Evolutionary conservation across 1,139 yeast species (phyloP).

Genomic region (Martiniozyma asiatica): DNA sequence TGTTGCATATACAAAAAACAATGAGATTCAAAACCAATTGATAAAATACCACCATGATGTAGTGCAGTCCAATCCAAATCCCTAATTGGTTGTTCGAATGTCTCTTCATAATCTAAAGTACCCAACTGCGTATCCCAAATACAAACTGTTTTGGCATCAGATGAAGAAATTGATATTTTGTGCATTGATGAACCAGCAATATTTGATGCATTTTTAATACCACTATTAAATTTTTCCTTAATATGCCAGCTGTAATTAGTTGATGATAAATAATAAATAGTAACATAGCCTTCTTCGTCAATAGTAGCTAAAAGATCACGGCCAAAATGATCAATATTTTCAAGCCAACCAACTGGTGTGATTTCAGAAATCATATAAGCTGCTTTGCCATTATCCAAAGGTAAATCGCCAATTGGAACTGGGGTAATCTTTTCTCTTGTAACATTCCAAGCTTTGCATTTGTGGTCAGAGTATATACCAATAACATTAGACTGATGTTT

Average conservation of each 20-base stretch:
- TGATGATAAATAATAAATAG: conserved; percentile 32
- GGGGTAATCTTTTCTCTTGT: neutral
- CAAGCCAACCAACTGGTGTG: conserved; percentile 53
- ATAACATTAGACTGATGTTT: too few species aligned
- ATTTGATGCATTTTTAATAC: conserved; percentile 36
- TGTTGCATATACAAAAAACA: conserved; percentile 68
- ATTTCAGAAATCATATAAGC: conserved; percentile 40
- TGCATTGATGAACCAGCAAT: conserved; percentile 67
- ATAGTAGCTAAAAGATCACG: conserved; percentile 49
- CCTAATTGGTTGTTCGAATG: conserved; percentile 25
- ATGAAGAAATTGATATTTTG: conserved; percentile 62
- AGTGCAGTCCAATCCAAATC: conserved; percentile 80
- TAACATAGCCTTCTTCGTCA: conserved; percentile 42
- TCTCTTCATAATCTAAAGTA: conserved; percentile 54
- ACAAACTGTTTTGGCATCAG: conserved; percentile 35
- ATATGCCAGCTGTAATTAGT: conserved; percentile 35
- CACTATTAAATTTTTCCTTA: conserved; percentile 41
- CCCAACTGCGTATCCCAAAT: conserved; percentile 71
- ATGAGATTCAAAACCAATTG: conserved; percentile 59
- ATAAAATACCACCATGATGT: conserved; percentile 52
- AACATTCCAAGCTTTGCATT: conserved; percentile 19
- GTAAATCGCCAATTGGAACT: conserved; percentile 17
- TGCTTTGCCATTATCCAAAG: conserved; percentile 22
- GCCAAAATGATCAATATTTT: conserved; percentile 28
- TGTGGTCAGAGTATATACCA: conserved; percentile 26